These are phyloP conservation scores for Eimeria falciformis DNA, from an alignment of 169 alveolate species.

Conservation along the genomic window DNA sequence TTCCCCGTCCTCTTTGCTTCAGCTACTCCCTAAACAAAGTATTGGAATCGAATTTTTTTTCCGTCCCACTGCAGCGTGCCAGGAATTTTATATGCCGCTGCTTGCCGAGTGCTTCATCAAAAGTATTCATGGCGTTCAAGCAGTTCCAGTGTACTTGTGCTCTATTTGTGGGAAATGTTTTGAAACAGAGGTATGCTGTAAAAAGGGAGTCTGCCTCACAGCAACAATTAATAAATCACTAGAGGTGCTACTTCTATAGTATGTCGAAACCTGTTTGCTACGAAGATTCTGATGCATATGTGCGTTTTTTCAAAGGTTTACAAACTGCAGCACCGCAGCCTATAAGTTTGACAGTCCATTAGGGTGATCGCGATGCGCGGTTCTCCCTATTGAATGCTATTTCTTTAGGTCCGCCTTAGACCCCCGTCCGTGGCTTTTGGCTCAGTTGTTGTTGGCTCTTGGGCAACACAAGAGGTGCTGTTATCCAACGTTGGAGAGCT, in stretches of 20 bases:
- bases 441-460: slow-evolving; percentile 76
- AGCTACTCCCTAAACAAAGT: slow-evolving; percentile 72
- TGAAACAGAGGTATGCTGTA: slow-evolving; percentile 72
- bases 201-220: no score
- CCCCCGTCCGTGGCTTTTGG: slow-evolving; percentile 77
- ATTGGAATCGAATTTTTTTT: slow-evolving; percentile 53
- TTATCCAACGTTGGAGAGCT: slow-evolving; percentile 80
- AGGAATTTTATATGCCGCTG: slow-evolving; percentile 68
- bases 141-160: slow-evolving; percentile 53
- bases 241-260: no score
- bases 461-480: slow-evolving; percentile 72
- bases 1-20: slow-evolving; percentile 43
- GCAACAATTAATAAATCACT: no score
- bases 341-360: no score
- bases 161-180: slow-evolving; percentile 64
- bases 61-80: slow-evolving; percentile 64
- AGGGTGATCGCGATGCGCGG: no score
- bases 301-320: no score
- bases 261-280: no score
- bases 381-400: neutral
- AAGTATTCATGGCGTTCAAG: slow-evolving; percentile 30
- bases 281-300: no score
- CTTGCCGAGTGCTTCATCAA: slow-evolving; percentile 62
- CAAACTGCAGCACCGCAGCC: no score
- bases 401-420: slow-evolving; percentile 59